Conservation (phyloP, 179 eudicot species). For the Drosera spatulata region DNA sequence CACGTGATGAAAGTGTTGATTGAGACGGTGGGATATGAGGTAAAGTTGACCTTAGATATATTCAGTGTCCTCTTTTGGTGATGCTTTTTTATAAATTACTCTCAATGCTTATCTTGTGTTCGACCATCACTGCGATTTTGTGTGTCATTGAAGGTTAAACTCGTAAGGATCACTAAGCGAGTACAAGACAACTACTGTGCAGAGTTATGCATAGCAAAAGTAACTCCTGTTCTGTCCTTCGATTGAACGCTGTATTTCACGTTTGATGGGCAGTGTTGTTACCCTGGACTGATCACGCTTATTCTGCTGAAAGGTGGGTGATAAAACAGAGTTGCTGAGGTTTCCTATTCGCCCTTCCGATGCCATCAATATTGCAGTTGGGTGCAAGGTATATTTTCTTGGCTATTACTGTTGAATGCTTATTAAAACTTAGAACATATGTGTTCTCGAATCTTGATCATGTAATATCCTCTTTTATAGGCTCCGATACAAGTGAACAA, state of each 20-base stretch:
- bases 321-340: conserved; percentile 48
- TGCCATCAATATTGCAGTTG: conserved; percentile 90
- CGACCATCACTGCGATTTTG: neutral
- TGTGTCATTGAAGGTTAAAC: conserved; percentile 51
- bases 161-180: conserved; percentile 86
- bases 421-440: neutral
- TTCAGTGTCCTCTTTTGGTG: neutral
- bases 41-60: conserved; percentile 17
- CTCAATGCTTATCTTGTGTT: neutral
- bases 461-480: conserved; percentile 19
- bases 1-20: conserved; percentile 79
- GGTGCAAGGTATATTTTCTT: conserved; percentile 65
- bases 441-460: neutral
- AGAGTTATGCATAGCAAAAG: conserved; percentile 68
- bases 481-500: conserved; percentile 90
- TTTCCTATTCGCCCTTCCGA: conserved; percentile 95
- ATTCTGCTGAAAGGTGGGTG: conserved; percentile 33
- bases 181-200: conserved; percentile 90
- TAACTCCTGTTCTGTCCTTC: conserved; percentile 10
- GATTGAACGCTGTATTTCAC: neutral
- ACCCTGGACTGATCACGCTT: neutral
- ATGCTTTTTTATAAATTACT: neutral
- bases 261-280: neutral
- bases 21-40: conserved; percentile 83
- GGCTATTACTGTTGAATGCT: neutral